Conservation (phyloP, 441 rosid genomes). For the Adansonia grandidieri region DNA sequence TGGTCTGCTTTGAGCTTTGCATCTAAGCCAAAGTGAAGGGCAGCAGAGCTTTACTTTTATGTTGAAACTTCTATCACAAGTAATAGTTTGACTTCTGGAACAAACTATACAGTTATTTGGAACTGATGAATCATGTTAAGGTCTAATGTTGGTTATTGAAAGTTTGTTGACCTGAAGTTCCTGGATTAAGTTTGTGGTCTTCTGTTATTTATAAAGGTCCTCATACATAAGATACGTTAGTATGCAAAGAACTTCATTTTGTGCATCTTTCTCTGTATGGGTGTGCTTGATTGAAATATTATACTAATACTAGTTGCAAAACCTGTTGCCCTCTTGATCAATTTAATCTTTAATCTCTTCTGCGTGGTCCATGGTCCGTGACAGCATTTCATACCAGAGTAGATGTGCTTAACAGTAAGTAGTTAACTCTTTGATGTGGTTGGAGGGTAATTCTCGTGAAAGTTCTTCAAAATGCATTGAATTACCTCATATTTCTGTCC, state of each 20-base stretch:
- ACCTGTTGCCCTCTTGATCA: not conserved
- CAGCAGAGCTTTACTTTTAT: not conserved
- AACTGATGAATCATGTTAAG: not conserved
- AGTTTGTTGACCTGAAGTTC: not conserved
- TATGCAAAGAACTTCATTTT: not conserved
- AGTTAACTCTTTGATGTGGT: not conserved
- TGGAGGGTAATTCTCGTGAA: not conserved
- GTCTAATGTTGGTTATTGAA: not conserved
- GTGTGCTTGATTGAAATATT: not conserved
- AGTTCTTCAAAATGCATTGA: not conserved
- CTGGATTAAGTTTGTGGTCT: not conserved
- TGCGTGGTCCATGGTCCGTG: not conserved
- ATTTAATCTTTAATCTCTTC: not conserved
- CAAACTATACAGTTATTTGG: not conserved
- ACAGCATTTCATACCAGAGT: not conserved
- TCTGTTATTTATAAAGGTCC: not conserved
- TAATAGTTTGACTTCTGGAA: conserved; percentile 12
- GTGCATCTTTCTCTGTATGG: not conserved
- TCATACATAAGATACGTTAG: not conserved
- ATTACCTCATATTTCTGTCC: not conserved
- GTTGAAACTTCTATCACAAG: conserved; percentile 2
- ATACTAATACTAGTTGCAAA: not conserved
- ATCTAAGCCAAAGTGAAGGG: not conserved
- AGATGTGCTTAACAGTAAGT: conserved; percentile 1
- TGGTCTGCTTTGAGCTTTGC: conserved; percentile 3